Evolutionary conservation across 305 asterid species (phyloP), one percentile per base, ranked within the genome.

Genomic region (Plantago coronopus): DNA sequence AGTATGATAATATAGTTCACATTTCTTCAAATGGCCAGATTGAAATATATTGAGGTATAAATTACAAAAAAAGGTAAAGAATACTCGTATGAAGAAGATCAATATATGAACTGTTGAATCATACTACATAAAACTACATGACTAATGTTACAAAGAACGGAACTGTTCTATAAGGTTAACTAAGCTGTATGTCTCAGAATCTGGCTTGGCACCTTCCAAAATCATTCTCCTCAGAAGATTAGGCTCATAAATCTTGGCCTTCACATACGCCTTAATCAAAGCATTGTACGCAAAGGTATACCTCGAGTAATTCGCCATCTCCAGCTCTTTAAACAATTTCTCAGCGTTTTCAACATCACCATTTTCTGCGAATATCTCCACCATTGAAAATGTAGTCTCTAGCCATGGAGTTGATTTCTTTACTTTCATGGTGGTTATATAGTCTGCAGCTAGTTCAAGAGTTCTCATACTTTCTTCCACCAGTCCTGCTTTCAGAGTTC

Each of bases 151-250:
- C 69, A 73, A 74, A 25, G 72, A 60, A 7, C 65, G 83, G 54
- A 76, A 76, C 71, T 85, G 88, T 69, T 93, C 97, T 20, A 80
- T 61, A 59, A 89, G 81, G 77, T 82, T 89, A 69, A 89, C 65
- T 54, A 86, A 69, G 69, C 96, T 89, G 70, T 86, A 93, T 40
- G 96, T 86, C 81, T 89, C 96, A 31, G 95, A 79, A 75, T 93
- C 98, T 0, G 96, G 98, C 75, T 85, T 79, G 48, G 91, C 72
- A 72, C 96, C 89, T 56, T 91, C 98, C 75, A 91, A 79, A 72
- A 91, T 87, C 96, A 89, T 86, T 77, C 98, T 84, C 48, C 77
- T 78, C 38, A 89, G 78, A 67, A 93, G 91, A 73, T 84, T 75
- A 61, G 91, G 88, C 69, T 87, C 85, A 61, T 80, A 76, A 27